Evolutionary conservation across 1,284 basidiomycete genomes (phyloP), one percentile per base, ranked within the genome.

Genomic region (Ceratobasidium theobromae): DNA sequence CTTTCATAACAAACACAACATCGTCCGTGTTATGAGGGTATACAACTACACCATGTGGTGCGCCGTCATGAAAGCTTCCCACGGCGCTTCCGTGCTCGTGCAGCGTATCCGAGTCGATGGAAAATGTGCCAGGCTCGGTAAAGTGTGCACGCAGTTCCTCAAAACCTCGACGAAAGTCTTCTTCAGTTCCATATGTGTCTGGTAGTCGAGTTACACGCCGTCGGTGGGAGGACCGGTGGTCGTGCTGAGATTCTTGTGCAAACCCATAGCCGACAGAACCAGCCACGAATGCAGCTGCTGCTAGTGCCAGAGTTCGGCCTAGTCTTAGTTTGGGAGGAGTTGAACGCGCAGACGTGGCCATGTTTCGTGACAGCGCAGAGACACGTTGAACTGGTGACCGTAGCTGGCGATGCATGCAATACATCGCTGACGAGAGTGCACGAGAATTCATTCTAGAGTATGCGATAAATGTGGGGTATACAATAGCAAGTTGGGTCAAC

Each of bases 1-100:
- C 81, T 65, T 85, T 84, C 69, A 89, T 84, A 43, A 88, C 81
- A 67, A 79, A 78, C 18, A 87, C 84, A 6, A 90, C 88, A 69
- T 90, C 88, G 69, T 87, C 84, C 0, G 88, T 90, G 53, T 72
- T 70, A 41, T 68, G 52, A 14, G 67, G 55, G 33, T 60, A 69
- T n/a, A 69, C 49, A 0, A 86, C 77, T 1, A 84, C 84, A 43
- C 78, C 81, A 60, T 84, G 83, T 5, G 73, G 71, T 28, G 74
- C 71, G 48, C 76, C 84, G 83, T 64, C 53, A 30, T 71, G 68
- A 65, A 68, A 62, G 23, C 66, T 64, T 28, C 68, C 68, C 33
- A 55, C 25, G 11, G 70, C 70, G 46, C 68, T 70, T 1, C 70
- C 70, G 54, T 70, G 70, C 23, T 40, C 49, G 49, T 70, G 46